phyloP scores from a whole-genome alignment of 2,329 filamentous ascomycete genomes.

The Botrytis byssoidea region DNA sequence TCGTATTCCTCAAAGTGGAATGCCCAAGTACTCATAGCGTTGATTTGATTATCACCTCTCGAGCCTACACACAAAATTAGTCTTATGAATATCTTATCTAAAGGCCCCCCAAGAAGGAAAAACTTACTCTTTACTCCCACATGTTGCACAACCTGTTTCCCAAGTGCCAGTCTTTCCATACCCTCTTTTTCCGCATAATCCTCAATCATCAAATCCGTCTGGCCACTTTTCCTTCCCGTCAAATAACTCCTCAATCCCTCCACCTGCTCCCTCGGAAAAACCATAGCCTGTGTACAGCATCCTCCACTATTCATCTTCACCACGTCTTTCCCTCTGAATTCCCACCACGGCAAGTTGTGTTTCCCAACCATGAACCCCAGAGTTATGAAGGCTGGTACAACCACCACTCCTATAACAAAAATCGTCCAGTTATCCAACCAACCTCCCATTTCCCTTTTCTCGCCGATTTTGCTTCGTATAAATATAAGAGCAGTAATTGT shows the following conservation, averaged over 20 bases:
- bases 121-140: conserved; percentile 6
- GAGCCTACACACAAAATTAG: conserved; percentile 28
- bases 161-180: background rate
- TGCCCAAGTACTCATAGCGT: conserved; percentile 27
- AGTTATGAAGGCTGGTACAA: conserved; percentile 23
- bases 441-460: background rate
- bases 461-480: background rate
- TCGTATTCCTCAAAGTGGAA: conserved; percentile 29
- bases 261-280: conserved; percentile 22
- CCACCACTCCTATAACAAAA: conserved; percentile 17
- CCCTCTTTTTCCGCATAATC: background rate
- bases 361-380: conserved; percentile 29
- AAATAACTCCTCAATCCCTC: background rate
- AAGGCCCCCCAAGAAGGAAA: background rate
- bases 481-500: conserved; percentile 1
- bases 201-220: conserved; percentile 15
- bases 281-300: conserved; percentile 29
- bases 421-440: conserved; percentile 10
- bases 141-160: conserved; percentile 17
- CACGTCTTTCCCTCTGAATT: conserved; percentile 12
- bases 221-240: background rate
- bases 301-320: conserved; percentile 25
- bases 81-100: conserved; percentile 1
- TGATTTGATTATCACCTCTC: conserved; percentile 23
- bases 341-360: conserved; percentile 24